Base-by-base conservation (phyloP, 306 rosid genomes). In the Gleditsia sinensis region DNA sequence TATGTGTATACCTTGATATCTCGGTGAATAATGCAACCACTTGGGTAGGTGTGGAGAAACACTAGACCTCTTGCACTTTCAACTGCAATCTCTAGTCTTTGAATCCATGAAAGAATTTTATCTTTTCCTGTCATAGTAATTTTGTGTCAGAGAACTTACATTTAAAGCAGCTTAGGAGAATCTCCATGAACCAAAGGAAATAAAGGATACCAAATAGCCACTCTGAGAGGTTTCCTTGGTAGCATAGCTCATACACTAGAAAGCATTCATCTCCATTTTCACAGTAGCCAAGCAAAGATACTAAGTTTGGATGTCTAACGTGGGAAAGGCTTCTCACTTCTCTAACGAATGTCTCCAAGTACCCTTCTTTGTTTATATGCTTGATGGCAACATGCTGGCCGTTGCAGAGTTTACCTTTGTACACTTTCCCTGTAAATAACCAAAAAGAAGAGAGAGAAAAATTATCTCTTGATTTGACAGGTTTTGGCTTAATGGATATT, bases 191-290 rank as follows among this genome's bases (percentile, higher is more conserved):
- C 61, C 9, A 19, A 72, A 40, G 19, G 55, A 1, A 64, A n/a
- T 0, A 33, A 34, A 17, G 3, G 2, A 30, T 79, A 90, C 91
- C 91, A 77, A 88, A 90, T 64, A 90, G 81, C 93, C 91, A 86
- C 50, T 90, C 86, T 42, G 93, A 83, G 70, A 88, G 91, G 89
- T 74, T 83, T 49, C 91, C 91, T 54, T 84, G 80, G 60, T 77
- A 86, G 70, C 91, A 90, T 23, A 86, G 76, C 74, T 90, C 96
- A 80, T 90, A 90, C 49, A 86, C 87, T 20, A 90, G 90, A 83
- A 88, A 90, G 80, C 86, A 81, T 76, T 86, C 90, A 77, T 70
- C 85, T 57, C 58, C 77, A 10, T 39, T 79, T 75, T 79, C 84
- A 20, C 88, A 79, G 75, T 75, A 74, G 49, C 93, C 90, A 0